Conservation (phyloP, 1,284 basidiomycete genomes). For the Ustilago xerochloae region DNA sequence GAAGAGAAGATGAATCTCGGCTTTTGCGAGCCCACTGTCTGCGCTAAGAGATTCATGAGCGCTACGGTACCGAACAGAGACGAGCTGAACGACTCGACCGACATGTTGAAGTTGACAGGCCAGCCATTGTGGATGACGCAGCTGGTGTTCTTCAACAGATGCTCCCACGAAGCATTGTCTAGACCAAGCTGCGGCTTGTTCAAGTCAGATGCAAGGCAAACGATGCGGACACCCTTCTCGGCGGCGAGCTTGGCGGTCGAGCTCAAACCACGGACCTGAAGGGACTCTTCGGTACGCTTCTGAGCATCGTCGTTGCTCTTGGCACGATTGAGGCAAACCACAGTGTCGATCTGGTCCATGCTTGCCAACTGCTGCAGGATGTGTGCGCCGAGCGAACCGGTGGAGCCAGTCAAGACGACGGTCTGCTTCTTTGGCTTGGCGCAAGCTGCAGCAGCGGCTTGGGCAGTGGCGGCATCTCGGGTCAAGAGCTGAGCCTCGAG, state of each 20-base stretch:
- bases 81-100: slow-evolving; percentile 22
- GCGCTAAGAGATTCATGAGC: slow-evolving; percentile 73
- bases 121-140: slow-evolving; percentile 46
- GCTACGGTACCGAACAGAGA: slow-evolving; percentile 72
- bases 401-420: slow-evolving; percentile 49
- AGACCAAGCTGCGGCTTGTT: slow-evolving; percentile 20
- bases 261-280: slow-evolving; percentile 7
- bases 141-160: slow-evolving; percentile 1
- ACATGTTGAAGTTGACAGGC: slow-evolving; percentile 52
- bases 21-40: slow-evolving; percentile 68
- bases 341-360: neutral
- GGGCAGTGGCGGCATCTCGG: neutral
- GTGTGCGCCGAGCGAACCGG: slow-evolving; percentile 44
- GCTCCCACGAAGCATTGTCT: neutral
- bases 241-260: neutral
- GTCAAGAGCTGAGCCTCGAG: slow-evolving; percentile 1
- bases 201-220: slow-evolving; percentile 20
- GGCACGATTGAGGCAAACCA: slow-evolving; percentile 27
- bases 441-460: neutral
- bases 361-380: slow-evolving; percentile 28
- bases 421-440: neutral
- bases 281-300: slow-evolving; percentile 19
- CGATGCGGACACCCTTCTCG: neutral
- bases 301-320: slow-evolving; percentile 16
- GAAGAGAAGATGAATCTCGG: slow-evolving; percentile 74